These are phyloP conservation scores for Periconia sp. DNA, from an alignment of 2,329 filamentous ascomycete species.

Conservation along the genomic window DNA sequence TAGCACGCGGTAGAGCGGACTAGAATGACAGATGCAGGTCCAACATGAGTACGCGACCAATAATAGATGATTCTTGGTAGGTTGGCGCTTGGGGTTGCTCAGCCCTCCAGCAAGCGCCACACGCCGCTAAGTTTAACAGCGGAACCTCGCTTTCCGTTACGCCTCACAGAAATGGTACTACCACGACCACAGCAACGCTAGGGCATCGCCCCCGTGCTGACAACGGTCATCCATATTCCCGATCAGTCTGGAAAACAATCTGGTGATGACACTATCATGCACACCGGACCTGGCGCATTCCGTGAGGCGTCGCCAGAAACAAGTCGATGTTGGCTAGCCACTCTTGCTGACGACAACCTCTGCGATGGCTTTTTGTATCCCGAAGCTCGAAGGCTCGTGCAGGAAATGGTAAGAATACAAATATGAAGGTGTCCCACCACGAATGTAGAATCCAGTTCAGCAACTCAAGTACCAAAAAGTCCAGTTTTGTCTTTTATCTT, in stretches of 20 bases:
- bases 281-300: constrained; percentile 11
- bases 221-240: not conserved
- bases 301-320: constrained; percentile 13
- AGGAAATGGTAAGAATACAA: constrained; percentile 3
- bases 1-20: not conserved
- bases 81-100: not conserved
- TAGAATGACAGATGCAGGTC: not conserved
- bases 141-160: constrained; percentile 11
- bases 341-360: constrained; percentile 7
- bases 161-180: constrained; percentile 3
- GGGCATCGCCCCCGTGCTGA: not conserved
- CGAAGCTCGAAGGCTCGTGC: not conserved
- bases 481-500: not conserved
- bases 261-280: constrained; percentile 1
- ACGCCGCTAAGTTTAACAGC: constrained; percentile 8
- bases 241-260: not conserved
- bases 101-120: constrained; percentile 10
- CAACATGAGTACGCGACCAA: not conserved
- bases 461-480: not conserved
- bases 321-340: constrained; percentile 5
- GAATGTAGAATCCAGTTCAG: constrained; percentile 1
- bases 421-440: constrained; percentile 4
- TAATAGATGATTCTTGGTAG: constrained; percentile 1
- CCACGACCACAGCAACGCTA: constrained; percentile 3
- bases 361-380: not conserved